phyloP scores from a whole-genome alignment of 2,329 filamentous ascomycete genomes.

The Botrytis paeoniae region DNA sequence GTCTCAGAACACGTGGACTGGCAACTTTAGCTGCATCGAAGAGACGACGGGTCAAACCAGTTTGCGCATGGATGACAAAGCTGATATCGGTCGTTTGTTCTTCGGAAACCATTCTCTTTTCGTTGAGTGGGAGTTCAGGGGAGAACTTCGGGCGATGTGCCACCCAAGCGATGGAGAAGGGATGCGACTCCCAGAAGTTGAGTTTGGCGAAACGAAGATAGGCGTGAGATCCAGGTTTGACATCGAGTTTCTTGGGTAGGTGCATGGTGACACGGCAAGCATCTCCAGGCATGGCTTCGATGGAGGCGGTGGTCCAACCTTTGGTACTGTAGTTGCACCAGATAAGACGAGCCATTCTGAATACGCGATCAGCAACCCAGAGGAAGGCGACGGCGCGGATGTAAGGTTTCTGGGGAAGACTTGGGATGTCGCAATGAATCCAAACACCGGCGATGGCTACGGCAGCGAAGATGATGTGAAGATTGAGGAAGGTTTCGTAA shows the following conservation, averaged over 20 bases:
- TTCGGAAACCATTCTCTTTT: constrained; percentile 34
- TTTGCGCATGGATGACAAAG: constrained; percentile 83
- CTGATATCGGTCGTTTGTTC: constrained; percentile 54
- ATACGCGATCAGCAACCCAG: constrained; percentile 70
- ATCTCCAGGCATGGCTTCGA: constrained; percentile 68
- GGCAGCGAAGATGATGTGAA: constrained; percentile 75
- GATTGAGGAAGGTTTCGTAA: constrained; percentile 92
- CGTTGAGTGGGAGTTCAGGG: constrained; percentile 38
- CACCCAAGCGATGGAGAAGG: constrained; percentile 76
- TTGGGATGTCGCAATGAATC: constrained; percentile 70
- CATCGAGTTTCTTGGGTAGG: constrained; percentile 62
- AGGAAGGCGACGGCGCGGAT: constrained; percentile 70
- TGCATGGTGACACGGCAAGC: constrained; percentile 67
- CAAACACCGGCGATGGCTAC: constrained; percentile 69
- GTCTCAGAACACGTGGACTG: constrained; percentile 16
- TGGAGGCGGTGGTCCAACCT: constrained; percentile 60
- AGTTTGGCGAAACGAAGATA: constrained; percentile 69
- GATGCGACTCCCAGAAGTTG: constrained; percentile 69
- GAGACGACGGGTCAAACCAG: constrained; percentile 81
- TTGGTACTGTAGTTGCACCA: constrained; percentile 57
- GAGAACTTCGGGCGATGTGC: constrained; percentile 48
- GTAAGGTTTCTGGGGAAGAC: constrained; percentile 66
- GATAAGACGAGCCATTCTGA: constrained; percentile 59
- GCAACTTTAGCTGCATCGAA: constrained; percentile 62
- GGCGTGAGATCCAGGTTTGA: constrained; percentile 69